Evolutionary conservation across 805 yeast genomes (phyloP).

Genomic region (Isabelozyma pseudorhagii): DNA sequence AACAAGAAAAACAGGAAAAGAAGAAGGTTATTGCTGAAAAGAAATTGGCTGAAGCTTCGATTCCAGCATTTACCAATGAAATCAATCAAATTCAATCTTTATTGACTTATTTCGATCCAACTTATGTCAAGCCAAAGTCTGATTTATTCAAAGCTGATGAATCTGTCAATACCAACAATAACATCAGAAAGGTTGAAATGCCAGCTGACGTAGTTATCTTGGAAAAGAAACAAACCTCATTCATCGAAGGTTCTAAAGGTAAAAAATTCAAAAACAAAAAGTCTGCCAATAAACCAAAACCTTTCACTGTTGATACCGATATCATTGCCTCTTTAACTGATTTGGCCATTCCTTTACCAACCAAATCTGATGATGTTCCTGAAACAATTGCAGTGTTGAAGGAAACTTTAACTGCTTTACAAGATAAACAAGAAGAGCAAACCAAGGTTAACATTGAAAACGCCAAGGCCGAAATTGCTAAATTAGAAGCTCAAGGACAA

Average conservation of each 20-base stretch:
- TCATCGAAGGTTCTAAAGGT: conserved; percentile 46
- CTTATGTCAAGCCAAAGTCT: conserved; percentile 50
- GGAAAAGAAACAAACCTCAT: conserved; percentile 59
- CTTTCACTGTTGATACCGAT: conserved; percentile 75
- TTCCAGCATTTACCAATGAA: conserved; percentile 83
- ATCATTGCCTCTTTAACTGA: conserved; percentile 74
- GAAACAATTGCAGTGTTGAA: conserved; percentile 63
- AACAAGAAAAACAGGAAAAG: conserved; percentile 49
- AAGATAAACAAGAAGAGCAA: conserved; percentile 72
- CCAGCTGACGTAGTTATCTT: conserved; percentile 64
- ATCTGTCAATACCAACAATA: conserved; percentile 22
- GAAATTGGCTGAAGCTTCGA: conserved; percentile 67
- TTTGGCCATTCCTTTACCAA: conserved; percentile 76
- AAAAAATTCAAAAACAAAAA: conserved; percentile 34
- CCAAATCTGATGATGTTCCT: conserved; percentile 67
- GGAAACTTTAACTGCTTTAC: conserved; percentile 66
- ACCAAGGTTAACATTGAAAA: conserved; percentile 72
- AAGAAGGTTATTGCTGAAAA: conserved; percentile 59
- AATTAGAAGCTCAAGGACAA: conserved; percentile 51
- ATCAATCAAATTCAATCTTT: conserved; percentile 72
- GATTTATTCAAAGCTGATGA: conserved; percentile 17
- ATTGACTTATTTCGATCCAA: conserved; percentile 73
- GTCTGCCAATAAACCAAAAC: conserved; percentile 53
- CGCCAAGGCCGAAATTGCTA: conserved; percentile 75
- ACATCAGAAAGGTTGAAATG: conserved; percentile 52